Base-by-base conservation (phyloP, 75 land plant species). In the Pinus tabuliformis region DNA sequence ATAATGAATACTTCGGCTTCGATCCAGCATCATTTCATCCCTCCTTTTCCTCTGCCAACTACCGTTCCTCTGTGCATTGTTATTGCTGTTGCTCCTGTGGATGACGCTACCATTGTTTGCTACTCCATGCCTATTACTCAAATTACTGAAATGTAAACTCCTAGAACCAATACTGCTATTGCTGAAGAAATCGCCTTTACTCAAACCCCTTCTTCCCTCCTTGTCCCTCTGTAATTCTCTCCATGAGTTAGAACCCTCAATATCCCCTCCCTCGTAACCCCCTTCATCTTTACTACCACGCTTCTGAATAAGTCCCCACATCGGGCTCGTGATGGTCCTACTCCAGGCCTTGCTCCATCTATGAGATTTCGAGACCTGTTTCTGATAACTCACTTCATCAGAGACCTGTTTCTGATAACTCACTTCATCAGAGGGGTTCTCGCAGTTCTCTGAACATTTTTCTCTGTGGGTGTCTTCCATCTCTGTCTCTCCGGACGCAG, bases 141-240 rank as follows among this genome's bases (percentile, higher is more conserved):
- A 72, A 5, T 75, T 86, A 33, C 72, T 20, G 58, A 54, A 56
- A 70, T 22, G 61, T 26, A 82, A 85, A 30, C 77, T 80, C 81
- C 92, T 83, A 78, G 84, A 87, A 70, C 92, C 88, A 18, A 88
- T 89, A 33, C 85, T 87, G 75, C 90, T 88, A 65, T 88, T 90
- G 71, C 92, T 83, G 26, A 89, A 71, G 24, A 83, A 72, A 6
- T 85, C 73, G 30, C 79, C 86, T 22, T 80, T 70, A 66, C 82
- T 80, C 8, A 79, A 75, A 28, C 60, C 89, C n/a, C 60, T 77
- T 59, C 77, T 74, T 7, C 54, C 49, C 17, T 83, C 81, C 42
- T 75, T 74, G 2, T 81, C 80, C 20, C 81, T 70, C 65, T 84
- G 60, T 21, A 86, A 62, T 71, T 84, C 87, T 62, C 63, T 85